Percentiles rank a stretch among this genome's conserved stretches.
These are phyloP conservation scores for Exobasidium rhododendri DNA, from an alignment of 1,284 basidiomycete species.

Conservation along the genomic window DNA sequence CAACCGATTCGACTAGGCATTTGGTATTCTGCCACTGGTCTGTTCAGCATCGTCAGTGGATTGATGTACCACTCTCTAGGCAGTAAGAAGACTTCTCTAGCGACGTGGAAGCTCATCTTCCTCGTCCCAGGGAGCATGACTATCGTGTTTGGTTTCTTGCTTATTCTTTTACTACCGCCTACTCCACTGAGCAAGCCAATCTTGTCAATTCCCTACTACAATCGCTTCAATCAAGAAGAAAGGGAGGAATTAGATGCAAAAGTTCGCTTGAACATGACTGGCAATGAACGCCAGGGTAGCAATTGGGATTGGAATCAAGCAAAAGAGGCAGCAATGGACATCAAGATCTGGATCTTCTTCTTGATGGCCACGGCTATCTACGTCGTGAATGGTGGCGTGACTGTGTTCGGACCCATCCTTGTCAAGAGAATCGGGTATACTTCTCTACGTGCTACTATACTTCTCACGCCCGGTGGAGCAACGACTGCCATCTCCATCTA, in stretches of 20 bases:
- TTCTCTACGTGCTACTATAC: slow-evolving; percentile 57
- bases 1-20: slow-evolving; percentile 49
- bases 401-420: slow-evolving; percentile 59
- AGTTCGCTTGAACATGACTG: slow-evolving; percentile 55
- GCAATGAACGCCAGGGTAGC: slow-evolving; percentile 6
- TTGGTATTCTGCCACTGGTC: slow-evolving; percentile 60
- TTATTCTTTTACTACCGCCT: slow-evolving; percentile 57
- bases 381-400: slow-evolving; percentile 56
- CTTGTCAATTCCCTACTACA: slow-evolving; percentile 32
- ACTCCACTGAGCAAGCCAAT: slow-evolving; percentile 52
- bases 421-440: slow-evolving; percentile 58
- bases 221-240: slow-evolving; percentile 29
- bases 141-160: slow-evolving; percentile 57
- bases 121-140: slow-evolving; percentile 59
- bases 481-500: slow-evolving; percentile 58
- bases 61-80: slow-evolving; percentile 60
- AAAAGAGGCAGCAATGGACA: slow-evolving; percentile 57
- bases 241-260: slow-evolving; percentile 48
- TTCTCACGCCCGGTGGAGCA: slow-evolving; percentile 56
- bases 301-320: slow-evolving; percentile 56
- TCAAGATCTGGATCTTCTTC: slow-evolving; percentile 59
- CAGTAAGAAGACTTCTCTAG: slow-evolving; percentile 39
- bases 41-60: slow-evolving; percentile 57
- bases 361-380: slow-evolving; percentile 56
- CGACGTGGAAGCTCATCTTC: slow-evolving; percentile 60